Conservation (phyloP, 495 filamentous ascomycete genomes). For the Penicillium cataractarum region DNA sequence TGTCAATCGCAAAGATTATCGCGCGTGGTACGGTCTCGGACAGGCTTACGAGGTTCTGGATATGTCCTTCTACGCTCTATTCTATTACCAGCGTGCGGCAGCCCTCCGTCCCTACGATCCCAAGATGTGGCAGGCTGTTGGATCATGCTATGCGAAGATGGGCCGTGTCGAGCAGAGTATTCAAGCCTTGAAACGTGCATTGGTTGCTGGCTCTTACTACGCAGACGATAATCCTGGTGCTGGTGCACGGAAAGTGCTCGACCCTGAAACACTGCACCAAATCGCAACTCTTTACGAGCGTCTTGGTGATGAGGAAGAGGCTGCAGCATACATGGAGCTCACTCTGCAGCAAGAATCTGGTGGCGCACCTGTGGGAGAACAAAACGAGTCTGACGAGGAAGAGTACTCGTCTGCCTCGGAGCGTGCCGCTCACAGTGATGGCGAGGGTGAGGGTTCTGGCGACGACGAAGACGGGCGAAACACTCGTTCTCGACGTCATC, state of each 20-base stretch:
- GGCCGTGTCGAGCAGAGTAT: conserved; percentile 81
- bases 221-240: conserved; percentile 53
- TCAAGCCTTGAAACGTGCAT: conserved; percentile 88
- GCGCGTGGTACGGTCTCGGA: conserved; percentile 97
- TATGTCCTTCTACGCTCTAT: conserved; percentile 95
- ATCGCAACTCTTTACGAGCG: conserved; percentile 90
- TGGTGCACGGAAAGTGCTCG: conserved; percentile 61
- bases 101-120: conserved; percentile 88
- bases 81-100: conserved; percentile 96
- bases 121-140: conserved; percentile 99
- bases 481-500: conserved; percentile 18
- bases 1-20: conserved; percentile 94
- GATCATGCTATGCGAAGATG: conserved; percentile 86
- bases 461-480: conserved; percentile 37
- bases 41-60: conserved; percentile 98
- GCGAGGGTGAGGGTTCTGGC: conserved; percentile 48
- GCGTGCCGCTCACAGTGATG: conserved; percentile 29
- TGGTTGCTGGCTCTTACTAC: conserved; percentile 82
- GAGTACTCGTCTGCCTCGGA: conserved; percentile 32
- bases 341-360: conserved; percentile 80
- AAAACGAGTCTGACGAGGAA: conserved; percentile 38
- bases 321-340: conserved; percentile 91
- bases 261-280: conserved; percentile 86
- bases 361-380: conserved; percentile 49
- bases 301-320: conserved; percentile 73